phyloP scores from a whole-genome alignment of 1,284 basidiomycete genomes.

The Trichosporon faecale region DNA sequence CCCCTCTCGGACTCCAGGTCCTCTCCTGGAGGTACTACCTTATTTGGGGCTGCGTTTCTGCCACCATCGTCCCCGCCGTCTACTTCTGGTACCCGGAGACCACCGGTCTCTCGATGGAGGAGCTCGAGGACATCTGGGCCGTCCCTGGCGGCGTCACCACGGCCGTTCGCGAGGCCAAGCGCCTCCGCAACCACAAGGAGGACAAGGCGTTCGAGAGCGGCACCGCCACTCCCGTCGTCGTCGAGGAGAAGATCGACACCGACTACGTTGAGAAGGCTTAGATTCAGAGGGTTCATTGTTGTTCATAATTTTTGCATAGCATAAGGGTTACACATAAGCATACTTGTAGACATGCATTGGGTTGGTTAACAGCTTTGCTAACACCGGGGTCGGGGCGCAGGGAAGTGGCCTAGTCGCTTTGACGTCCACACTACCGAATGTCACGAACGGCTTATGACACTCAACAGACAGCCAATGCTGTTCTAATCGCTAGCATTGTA shows the following conservation, averaged over 20 bases:
- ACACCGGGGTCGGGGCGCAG: too few relatives aligned
- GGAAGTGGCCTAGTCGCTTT: too few relatives aligned
- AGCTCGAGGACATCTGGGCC: constrained; percentile 29
- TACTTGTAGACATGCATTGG: background rate
- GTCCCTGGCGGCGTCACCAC: constrained; percentile 4
- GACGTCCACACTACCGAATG: too few relatives aligned
- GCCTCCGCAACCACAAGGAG: constrained; percentile 15
- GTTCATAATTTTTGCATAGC: background rate
- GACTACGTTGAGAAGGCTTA: background rate
- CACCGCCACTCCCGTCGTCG: background rate
- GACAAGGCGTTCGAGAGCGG: background rate
- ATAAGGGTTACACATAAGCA: background rate
- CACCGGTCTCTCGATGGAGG: constrained; percentile 34
- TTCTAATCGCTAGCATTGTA: too few relatives aligned
- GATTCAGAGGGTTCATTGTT: background rate
- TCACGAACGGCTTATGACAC: too few relatives aligned
- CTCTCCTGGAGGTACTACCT: constrained; percentile 34
- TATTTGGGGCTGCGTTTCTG: constrained; percentile 22
- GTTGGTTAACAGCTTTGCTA: background rate
- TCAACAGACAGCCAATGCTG: too few relatives aligned
- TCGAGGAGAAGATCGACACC: background rate
- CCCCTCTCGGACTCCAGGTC: constrained; percentile 30
- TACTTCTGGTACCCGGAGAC: constrained; percentile 41
- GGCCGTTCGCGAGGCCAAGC: constrained; percentile 18
- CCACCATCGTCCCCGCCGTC: constrained; percentile 30